Evolutionary conservation across 202 grass and related monocot genomes (phyloP), one percentile per base, ranked within the genome.

Genomic region (Digitaria exilis): DNA sequence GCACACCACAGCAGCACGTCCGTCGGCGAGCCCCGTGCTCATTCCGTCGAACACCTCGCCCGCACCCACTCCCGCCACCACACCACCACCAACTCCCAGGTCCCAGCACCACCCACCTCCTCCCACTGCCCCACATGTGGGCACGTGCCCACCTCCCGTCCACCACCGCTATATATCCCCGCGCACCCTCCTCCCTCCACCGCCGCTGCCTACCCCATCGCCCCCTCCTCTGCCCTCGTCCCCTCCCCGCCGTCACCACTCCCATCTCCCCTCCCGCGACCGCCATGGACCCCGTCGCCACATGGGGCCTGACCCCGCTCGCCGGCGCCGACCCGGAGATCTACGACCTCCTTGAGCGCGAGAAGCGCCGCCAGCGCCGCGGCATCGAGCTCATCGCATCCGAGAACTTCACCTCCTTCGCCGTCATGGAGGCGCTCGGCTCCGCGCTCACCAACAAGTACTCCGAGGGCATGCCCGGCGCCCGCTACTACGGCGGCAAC

Each of bases 331-430:
- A 98, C 57, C 95, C 90, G 21, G 85, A 73, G 49, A 79, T 98
- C 73, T 44, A 80, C 82, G 95, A 98, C 85, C 86, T 98, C 70
- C 85, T 98, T 42, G 95, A 98, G 89, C 87, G 69, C 29, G 95
- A 98, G 90, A 98, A 98, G 83, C 90, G 82, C 58, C 92, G 95
- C n/a, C 92, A 98, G 90, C 92, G 88, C 9, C 86, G 85, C 79
- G 96, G 96, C 65, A 98, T 98, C 96, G 96, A 98, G 83, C 93
- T 98, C 65, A 98, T 98, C 80, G 96, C 96, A 15, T 98, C 96
- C 15, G 96, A 98, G 96, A 98, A 98, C 65, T 98, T 98, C 87
- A 98, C 93, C 87, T 98, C 96, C 52, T 96, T 94, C 66, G 96
- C 93, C 59, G 96, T 98, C 71, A 98, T 98, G 61, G 93, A 98